Conservation (phyloP, 441 rosid genomes). For the Omphalea diandra region DNA sequence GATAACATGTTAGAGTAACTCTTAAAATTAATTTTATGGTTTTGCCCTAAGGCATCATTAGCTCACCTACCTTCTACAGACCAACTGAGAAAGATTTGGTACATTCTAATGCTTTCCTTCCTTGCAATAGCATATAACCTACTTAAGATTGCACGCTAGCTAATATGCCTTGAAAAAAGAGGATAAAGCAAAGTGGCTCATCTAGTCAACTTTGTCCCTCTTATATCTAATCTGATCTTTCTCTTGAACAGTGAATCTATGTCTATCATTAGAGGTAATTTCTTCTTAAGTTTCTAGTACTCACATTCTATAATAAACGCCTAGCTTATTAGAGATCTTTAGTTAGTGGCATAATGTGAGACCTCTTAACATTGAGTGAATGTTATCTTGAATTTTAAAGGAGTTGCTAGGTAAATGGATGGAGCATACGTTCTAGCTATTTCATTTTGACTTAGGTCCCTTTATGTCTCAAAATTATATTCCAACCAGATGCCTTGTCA, state of each 20-base stretch:
- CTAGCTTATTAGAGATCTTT: background rate
- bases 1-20: too few relatives aligned
- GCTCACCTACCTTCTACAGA: background rate
- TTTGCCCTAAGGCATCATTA: too few relatives aligned
- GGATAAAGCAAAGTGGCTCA: background rate
- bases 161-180: background rate
- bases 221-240: background rate
- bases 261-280: background rate
- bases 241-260: too few relatives aligned
- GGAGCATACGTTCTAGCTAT: background rate
- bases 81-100: too few relatives aligned
- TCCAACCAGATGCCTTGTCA: background rate
- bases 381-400: background rate
- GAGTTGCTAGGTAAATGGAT: background rate
- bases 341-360: background rate
- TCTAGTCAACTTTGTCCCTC: background rate
- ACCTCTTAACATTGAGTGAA: background rate
- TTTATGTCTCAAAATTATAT: background rate
- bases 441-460: background rate
- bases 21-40: too few relatives aligned
- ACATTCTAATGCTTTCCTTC: background rate
- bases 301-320: background rate
- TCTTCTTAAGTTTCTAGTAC: background rate
- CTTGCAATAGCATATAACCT: background rate
- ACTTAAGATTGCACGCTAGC: background rate